Conservation (phyloP, 23 red algal species). For the Gracilaria caudata region DNA sequence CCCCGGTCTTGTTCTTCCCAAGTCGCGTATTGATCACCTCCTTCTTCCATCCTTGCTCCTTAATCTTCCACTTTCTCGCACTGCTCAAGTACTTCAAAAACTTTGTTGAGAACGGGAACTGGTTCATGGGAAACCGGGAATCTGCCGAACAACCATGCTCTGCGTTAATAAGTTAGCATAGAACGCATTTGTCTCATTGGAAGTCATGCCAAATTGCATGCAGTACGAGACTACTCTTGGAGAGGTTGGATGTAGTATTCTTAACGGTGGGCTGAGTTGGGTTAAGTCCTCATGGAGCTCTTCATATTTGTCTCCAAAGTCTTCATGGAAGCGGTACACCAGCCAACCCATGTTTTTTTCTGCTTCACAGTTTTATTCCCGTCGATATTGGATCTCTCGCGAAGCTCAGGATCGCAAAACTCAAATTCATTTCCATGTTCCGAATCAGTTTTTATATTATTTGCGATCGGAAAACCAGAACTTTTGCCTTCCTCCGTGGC, state of each 20-base stretch:
- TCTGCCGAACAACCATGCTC: neutral
- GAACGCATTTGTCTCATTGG: neutral
- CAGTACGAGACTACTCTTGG: neutral
- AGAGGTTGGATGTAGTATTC: neutral
- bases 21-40: neutral
- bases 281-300: neutral
- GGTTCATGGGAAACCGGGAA: neutral
- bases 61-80: neutral
- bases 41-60: neutral
- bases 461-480: no score
- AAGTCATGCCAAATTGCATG: neutral
- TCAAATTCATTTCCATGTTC: neutral
- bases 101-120: neutral
- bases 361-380: no score
- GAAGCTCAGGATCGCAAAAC: neutral
- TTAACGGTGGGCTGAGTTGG: neutral
- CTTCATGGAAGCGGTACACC: neutral
- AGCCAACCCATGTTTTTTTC: neutral
- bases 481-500: no score
- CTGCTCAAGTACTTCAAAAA: neutral
- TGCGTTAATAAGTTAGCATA: neutral
- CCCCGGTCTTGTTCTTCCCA: neutral
- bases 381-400: neutral
- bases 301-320: neutral
- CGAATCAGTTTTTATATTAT: no score